Evolutionary conservation across 73 alveolate species (phyloP).

Genomic region (Strombidium stylifer): DNA sequence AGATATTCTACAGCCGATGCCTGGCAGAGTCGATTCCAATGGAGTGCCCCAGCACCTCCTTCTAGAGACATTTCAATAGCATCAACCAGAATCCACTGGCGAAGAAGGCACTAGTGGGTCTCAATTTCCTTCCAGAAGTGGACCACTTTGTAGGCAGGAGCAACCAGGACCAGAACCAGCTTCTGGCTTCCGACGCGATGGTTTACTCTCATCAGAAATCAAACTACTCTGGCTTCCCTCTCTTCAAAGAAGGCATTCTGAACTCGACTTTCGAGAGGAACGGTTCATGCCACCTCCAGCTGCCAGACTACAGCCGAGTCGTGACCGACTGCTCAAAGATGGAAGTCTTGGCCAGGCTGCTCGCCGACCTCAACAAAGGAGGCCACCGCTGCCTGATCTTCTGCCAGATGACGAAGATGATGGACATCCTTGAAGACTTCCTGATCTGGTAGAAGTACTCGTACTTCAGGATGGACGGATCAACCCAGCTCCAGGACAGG

Average conservation of each 20-base stretch:
- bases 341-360: slow-evolving; percentile 78
- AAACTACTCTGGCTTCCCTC: neutral
- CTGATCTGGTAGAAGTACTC: slow-evolving; percentile 85
- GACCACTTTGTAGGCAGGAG: slow-evolving; percentile 10
- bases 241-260: slow-evolving; percentile 36
- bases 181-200: slow-evolving; percentile 3
- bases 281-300: slow-evolving; percentile 79
- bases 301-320: slow-evolving; percentile 77
- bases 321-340: slow-evolving; percentile 89
- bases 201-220: neutral
- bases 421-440: slow-evolving; percentile 96
- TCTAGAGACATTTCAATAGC: slow-evolving; percentile 4
- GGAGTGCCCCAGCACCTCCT: slow-evolving; percentile 14
- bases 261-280: slow-evolving; percentile 38
- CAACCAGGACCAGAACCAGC: slow-evolving; percentile 6
- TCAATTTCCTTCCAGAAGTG: slow-evolving; percentile 4
- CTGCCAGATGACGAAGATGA: slow-evolving; percentile 98
- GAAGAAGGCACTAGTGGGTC: slow-evolving; percentile 28
- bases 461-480: slow-evolving; percentile 98
- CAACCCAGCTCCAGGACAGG: slow-evolving; percentile 93
- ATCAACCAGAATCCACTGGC: slow-evolving; percentile 1
- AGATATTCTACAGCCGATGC: neutral
- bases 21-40: slow-evolving; percentile 13
- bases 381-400: slow-evolving; percentile 91
- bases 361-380: slow-evolving; percentile 73